Base-by-base conservation (phyloP, 176 grass and related monocot genomes). In the Zoysia japonica region DNA sequence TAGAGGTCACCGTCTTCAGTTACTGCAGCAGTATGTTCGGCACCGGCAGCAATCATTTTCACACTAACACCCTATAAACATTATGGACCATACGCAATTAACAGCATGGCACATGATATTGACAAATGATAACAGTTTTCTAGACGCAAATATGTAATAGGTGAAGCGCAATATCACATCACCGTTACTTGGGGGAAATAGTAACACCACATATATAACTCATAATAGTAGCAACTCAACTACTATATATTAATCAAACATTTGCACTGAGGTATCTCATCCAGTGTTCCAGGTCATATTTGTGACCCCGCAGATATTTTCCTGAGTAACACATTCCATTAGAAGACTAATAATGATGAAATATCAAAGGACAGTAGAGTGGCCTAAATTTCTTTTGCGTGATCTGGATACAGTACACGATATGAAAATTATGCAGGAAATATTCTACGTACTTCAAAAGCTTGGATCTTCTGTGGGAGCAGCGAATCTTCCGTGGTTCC, bases 41-140 rank as follows among this genome's bases (percentile, higher is more conserved):
- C 96, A 72, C 96, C 96, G 46, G 96, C 96, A 82, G 96, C 96
- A 61, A 99, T 89, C 92, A 93, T 99, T 89, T 99, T 99, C 50
- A 99, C 92, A 80, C 65, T 65, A 86, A 95, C 83, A 61, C 96
- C 92, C 96, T 99, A 66, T 51, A 75, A 45, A 75, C 19, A 52
- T 82, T 64, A 67, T 55, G 51, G 61, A 80, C 77, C 54, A 79
- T 87, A 54, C 87, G 76, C 65, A 65, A 49, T 78, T 55, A 86
- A 51, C 47, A 60, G 47, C n/a, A 65, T 4, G 37, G 42, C 56
- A 50, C 35, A 42, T 11, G 78, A 39, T 11, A 73, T 4, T 73
- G 61, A 49, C 7, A 67, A 67, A 73, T 17, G 6, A 10, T 48
- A 51, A 79, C 39, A 57, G 68, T 57, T 66, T 14, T 20, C 20